Base-by-base conservation (phyloP, 208 protist species). In the Wallacemonas sp. region DNA sequence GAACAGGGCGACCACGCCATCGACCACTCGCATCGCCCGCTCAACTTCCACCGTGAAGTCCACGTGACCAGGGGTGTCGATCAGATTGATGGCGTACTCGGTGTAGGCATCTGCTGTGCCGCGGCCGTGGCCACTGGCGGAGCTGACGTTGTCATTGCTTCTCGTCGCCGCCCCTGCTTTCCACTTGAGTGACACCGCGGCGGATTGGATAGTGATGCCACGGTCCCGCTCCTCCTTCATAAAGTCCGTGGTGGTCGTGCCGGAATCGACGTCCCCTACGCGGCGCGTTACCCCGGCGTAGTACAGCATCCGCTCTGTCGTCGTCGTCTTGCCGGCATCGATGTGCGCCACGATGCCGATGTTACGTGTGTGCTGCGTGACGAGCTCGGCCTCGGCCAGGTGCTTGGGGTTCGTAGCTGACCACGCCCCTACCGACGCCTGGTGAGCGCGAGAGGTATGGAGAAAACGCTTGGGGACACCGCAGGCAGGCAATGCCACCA, bases 1-100 rank as follows among this genome's bases (percentile, higher is more conserved):
- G 55, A 99, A 97, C 21, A 99, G 79, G 1, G 94, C 92, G 4
- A 99, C 95, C 6, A 96, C 94, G 17, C 97, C 97, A 71, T 99
- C 97, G 34, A 99, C 86, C n/a, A 99, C 97, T 2, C 97, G 91
- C 76, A 99, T 81, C 26, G 91, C 81, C 17, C 97, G 83, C 81
- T 99, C 97, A 45, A 99, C 97, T 71, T 99, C 97, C 33, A 99
- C 85, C 17, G 94, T 98, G 59, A 99, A 99, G 76, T 99, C 97
- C 12, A 98, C 94, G 75, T 98, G 97, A 1, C 97, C 97, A 1
- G 97, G 97, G 0, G 97, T 98, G 84, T 99, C 97, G 54, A 99
- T 98, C 1, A 99, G 71, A 70, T 98, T 96, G 41, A 98, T 89
- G 58, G 58, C 30, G 62, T 95, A 69, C 5, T 78, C 71, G 34